Base-by-base conservation (phyloP, 768 basidiomycete genomes). In the Cubamyces sp. region DNA sequence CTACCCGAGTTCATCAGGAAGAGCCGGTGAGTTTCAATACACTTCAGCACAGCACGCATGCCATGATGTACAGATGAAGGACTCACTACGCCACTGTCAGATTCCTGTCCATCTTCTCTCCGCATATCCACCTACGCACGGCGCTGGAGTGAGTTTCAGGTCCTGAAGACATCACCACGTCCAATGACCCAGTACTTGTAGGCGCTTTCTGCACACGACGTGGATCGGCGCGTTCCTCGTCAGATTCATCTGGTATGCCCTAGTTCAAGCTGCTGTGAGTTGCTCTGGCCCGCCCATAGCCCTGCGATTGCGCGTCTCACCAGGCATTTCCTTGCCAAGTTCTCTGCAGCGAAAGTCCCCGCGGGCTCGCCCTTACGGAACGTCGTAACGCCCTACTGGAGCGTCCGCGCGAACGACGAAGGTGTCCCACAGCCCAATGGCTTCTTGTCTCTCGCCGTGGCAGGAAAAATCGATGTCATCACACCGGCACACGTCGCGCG, bases 141-240 rank as follows among this genome's bases (percentile, higher is more conserved):
- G 70, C 76, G 1, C 72, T 87, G 0, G 88, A 89, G 86, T 87
- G 56, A 62, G 82, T 71, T 1, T 34, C 34, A 11, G 11, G 9
- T 11, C 34, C 11, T 34, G 5, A n/a, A n/a, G n/a, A 34, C 34
- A 34, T 34, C 11, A 11, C 34, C 34, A 34, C n/a, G n/a, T n/a
- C n/a, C n/a, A n/a, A n/a, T n/a, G 39, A 16, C 42, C 19, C 42
- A 11, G 42, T 46, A 2, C 3, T 7, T 15, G 3, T 15, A 82
- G 80, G 63, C 82, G 82, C 3, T 88, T 88, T 69, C 73, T 88
- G 18, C 87, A 90, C 62, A 81, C 75, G 0, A 88, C 85, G 3
- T 79, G 78, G 68, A 43, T 88, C 0, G 87, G 87, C 1, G 77
- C 77, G 54, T 79, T 74, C 41, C 78, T 88, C 30, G 80, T 80